Evolutionary conservation across 129 eudicot genomes (phyloP).

Genomic region (Pseudognaphalium luteoalbum): DNA sequence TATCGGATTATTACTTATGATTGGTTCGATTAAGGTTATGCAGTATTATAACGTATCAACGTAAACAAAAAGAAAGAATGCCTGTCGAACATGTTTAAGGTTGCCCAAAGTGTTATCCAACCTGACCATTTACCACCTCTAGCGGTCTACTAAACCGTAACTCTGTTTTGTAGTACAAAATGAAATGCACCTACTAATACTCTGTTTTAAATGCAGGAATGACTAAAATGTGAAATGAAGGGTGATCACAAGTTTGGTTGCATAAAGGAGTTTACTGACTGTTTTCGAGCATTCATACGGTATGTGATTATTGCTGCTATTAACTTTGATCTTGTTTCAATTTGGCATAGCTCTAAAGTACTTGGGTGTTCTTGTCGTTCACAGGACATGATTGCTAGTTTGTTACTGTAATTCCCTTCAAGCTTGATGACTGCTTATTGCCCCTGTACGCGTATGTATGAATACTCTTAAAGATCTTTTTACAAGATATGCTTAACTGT

Average conservation of each 20-base stretch:
- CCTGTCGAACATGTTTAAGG: too few species aligned
- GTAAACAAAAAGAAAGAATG: not conserved
- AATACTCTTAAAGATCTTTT: not conserved
- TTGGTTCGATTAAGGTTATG: not conserved
- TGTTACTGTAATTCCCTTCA: not conserved
- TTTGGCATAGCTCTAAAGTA: not conserved
- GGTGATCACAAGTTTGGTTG: not conserved
- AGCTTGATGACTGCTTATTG: not conserved
- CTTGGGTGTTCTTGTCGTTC: not conserved
- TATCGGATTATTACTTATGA: not conserved
- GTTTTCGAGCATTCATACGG: not conserved
- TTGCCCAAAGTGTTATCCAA: not conserved
- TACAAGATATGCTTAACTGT: not conserved
- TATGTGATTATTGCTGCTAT: not conserved
- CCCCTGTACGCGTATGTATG: not conserved
- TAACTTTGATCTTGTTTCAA: not conserved
- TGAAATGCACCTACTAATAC: not conserved
- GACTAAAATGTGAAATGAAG: not conserved
- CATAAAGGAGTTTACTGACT: not conserved
- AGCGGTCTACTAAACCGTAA: not conserved
- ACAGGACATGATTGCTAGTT: not conserved
- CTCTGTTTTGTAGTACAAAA: not conserved
- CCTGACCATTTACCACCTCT: not conserved
- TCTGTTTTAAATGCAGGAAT: slow-evolving; percentile 1
- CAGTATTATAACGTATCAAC: not conserved